phyloP scores from a whole-genome alignment of 306 rosid species.

The Hippophae tibetana region DNA sequence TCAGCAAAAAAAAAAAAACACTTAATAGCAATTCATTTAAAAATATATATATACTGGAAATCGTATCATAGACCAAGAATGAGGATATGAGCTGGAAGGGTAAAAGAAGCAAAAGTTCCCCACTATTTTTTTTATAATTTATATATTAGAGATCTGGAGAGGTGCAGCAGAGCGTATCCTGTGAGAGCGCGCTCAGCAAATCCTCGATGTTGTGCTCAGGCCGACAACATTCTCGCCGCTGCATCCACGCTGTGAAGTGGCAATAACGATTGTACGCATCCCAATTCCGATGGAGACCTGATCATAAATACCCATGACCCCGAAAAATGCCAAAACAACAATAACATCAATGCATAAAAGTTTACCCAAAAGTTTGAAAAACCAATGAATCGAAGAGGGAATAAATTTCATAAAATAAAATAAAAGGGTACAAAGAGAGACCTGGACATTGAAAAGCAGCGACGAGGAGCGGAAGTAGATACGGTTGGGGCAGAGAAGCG shows the following conservation, averaged over 20 bases:
- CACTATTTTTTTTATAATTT: too few species aligned
- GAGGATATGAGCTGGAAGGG: neutral
- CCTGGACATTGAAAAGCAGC: conserved; percentile 46
- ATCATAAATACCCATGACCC: neutral
- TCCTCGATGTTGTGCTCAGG: conserved; percentile 60
- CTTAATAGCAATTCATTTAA: too few species aligned
- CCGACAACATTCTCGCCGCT: conserved; percentile 68
- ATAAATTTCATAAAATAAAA: neutral
- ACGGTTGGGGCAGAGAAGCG: conserved; percentile 8
- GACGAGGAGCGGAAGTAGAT: conserved; percentile 29
- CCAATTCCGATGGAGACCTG: conserved; percentile 50
- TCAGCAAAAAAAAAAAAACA: neutral
- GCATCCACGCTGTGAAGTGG: conserved; percentile 76
- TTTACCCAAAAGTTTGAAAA: neutral
- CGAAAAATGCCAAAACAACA: neutral
- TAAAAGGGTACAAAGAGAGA: conserved; percentile 3
- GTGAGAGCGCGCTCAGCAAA: conserved; percentile 74
- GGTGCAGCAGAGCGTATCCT: conserved; percentile 97
- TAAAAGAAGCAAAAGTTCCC: conserved; percentile 18
- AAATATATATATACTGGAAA: neutral
- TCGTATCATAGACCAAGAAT: neutral
- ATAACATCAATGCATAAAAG: neutral
- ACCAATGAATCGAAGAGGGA: neutral
- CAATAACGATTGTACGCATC: conserved; percentile 60
- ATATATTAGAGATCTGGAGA: conserved; percentile 64